phyloP scores from a whole-genome alignment of 83 land plant genomes.

The Picea engelmannii region DNA sequence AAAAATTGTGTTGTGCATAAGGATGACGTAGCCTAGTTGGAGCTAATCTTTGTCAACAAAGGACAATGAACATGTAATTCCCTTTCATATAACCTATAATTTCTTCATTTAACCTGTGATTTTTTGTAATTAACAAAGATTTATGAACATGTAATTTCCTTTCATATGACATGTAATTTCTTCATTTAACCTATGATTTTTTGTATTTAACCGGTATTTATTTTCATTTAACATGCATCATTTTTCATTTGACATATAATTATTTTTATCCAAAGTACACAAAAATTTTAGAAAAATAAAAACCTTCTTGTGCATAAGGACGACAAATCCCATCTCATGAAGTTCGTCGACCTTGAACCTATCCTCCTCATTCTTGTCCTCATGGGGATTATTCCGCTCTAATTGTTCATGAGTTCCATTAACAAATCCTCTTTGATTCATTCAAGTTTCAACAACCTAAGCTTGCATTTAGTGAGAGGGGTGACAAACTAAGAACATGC shows the following conservation, averaged over 20 bases:
- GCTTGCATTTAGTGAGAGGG: constrained; percentile 83
- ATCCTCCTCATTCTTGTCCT: constrained; percentile 88
- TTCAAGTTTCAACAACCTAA: constrained; percentile 81
- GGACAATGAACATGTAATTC: too few relatives aligned
- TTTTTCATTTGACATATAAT: background rate
- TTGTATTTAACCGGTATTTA: background rate
- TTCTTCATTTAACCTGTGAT: too few relatives aligned
- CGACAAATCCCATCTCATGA: constrained; percentile 83
- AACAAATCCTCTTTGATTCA: constrained; percentile 81
- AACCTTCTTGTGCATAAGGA: constrained; percentile 93
- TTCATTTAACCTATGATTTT: background rate
- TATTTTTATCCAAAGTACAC: background rate
- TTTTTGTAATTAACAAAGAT: too few relatives aligned
- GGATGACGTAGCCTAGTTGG: too few relatives aligned
- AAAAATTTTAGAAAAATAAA: background rate
- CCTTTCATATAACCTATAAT: too few relatives aligned
- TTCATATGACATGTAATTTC: too few relatives aligned
- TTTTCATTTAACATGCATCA: background rate
- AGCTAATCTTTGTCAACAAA: too few relatives aligned
- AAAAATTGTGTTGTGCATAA: too few relatives aligned
- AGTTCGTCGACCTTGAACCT: constrained; percentile 86
- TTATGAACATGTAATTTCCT: too few relatives aligned
- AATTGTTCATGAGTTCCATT: constrained; percentile 81
- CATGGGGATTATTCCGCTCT: constrained; percentile 87
- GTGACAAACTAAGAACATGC: too few relatives aligned